phyloP scores from a whole-genome alignment of 371 early-diverging fungal genomes.

The Apophysomyces trapeziformis region DNA sequence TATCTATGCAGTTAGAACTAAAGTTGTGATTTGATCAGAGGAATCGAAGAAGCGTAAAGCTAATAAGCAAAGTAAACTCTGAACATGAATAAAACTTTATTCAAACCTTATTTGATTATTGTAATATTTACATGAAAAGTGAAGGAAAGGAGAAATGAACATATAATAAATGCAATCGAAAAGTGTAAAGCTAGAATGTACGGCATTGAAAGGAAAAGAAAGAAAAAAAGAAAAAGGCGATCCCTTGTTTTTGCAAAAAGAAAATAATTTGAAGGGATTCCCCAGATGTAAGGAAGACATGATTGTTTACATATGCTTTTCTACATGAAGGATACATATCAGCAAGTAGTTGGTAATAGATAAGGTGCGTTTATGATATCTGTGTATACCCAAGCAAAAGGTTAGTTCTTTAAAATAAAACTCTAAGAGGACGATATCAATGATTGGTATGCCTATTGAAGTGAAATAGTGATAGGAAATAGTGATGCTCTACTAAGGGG shows the following conservation, averaged over 20 bases:
- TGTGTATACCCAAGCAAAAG: no score
- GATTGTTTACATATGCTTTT: constrained; percentile 5
- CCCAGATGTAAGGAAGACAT: constrained; percentile 7
- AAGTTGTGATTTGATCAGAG: constrained; percentile 8
- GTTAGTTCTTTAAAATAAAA: not conserved
- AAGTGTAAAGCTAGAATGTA: not conserved
- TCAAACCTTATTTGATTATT: not conserved
- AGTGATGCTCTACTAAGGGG: constrained; percentile 1
- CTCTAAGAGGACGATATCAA: not conserved
- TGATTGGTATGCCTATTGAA: not conserved
- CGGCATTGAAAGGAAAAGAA: not conserved
- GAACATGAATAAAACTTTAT: constrained; percentile 5
- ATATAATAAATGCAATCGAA: not conserved
- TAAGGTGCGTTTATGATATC: no score
- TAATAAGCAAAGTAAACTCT: constrained; percentile 23
- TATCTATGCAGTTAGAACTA: not conserved
- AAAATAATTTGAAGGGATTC: constrained; percentile 5
- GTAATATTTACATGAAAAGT: not conserved
- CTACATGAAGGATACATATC: constrained; percentile 3
- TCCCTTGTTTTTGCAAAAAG: no score
- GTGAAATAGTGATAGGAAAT: not conserved
- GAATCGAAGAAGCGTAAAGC: constrained; percentile 18
- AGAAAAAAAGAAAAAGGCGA: no score
- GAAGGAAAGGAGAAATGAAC: not conserved
- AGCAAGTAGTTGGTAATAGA: no score